Conservation (phyloP, 352 stramenopile species). For the Discostella stelligera region DNA sequence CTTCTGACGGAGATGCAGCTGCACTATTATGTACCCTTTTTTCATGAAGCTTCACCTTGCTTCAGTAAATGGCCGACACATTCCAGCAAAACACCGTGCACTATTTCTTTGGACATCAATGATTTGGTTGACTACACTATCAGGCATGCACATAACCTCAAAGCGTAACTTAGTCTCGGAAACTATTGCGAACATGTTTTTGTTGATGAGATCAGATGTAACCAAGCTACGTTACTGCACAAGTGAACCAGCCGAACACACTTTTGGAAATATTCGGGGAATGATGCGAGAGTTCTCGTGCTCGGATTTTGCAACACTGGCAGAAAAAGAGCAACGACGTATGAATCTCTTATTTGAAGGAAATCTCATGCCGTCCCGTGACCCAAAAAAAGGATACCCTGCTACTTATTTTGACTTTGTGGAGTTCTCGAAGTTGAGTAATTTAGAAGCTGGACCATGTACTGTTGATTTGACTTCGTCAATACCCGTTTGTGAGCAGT, state of each 20-base stretch:
- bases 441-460: no score
- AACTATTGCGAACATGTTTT: neutral
- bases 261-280: constrained; percentile 10
- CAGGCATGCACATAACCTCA: neutral
- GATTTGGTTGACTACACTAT: constrained; percentile 16
- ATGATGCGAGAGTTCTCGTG: constrained; percentile 3
- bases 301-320: constrained; percentile 2
- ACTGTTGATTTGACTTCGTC: no score
- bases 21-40: constrained; percentile 5
- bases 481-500: no score
- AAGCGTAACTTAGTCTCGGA: constrained; percentile 16
- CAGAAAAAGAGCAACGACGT: neutral
- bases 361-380: neutral
- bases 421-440: neutral
- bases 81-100: constrained; percentile 14
- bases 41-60: constrained; percentile 9
- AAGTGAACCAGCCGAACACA: constrained; percentile 11
- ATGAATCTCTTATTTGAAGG: constrained; percentile 4
- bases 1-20: constrained; percentile 1
- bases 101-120: constrained; percentile 12
- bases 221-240: neutral
- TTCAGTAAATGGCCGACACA: constrained; percentile 12
- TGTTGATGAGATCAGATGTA: constrained; percentile 6
- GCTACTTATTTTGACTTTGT: constrained; percentile 1
- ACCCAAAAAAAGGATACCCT: neutral